These are phyloP conservation scores for Entomortierella beljakovae DNA, from an alignment of 192 early-diverging fungal genomes.

Conservation along the genomic window DNA sequence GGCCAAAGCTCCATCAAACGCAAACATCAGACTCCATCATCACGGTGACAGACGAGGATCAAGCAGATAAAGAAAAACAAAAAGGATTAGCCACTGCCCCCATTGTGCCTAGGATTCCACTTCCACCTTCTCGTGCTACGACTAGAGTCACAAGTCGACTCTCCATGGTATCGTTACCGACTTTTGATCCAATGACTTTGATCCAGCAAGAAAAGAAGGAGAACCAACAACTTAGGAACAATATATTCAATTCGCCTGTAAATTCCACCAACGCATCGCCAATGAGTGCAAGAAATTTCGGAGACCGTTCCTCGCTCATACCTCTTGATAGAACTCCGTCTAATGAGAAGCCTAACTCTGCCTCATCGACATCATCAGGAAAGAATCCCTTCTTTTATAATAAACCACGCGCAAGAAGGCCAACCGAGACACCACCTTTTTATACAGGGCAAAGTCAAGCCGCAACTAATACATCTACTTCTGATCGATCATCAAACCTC, in stretches of 20 bases:
- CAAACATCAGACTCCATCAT: conserved; percentile 41
- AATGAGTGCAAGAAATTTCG: not conserved
- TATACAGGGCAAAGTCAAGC: not conserved
- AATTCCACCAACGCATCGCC: conserved; percentile 13
- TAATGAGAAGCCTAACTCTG: conserved; percentile 17
- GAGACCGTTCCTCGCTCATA: conserved; percentile 27
- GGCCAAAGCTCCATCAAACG: conserved; percentile 29
- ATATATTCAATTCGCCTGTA: not conserved
- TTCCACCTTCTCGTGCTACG: conserved; percentile 27
- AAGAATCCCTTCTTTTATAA: conserved; percentile 49
- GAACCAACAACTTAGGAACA: conserved; percentile 2
- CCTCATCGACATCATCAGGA: conserved; percentile 34
- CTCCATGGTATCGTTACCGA: conserved; percentile 40
- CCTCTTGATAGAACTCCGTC: conserved; percentile 40
- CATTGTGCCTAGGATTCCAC: conserved; percentile 26
- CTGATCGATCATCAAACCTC: not conserved
- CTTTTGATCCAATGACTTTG: conserved; percentile 38
- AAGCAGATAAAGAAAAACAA: conserved; percentile 10
- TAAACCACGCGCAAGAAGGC: conserved; percentile 25
- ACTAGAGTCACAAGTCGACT: conserved; percentile 36
- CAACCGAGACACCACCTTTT: conserved; percentile 18
- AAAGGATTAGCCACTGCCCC: conserved; percentile 4
- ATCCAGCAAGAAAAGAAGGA: conserved; percentile 30
- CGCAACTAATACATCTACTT: not conserved
- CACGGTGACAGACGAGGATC: conserved; percentile 34